Conservation (phyloP, 2,329 filamentous ascomycete genomes). For the Leptographium procerum region DNA sequence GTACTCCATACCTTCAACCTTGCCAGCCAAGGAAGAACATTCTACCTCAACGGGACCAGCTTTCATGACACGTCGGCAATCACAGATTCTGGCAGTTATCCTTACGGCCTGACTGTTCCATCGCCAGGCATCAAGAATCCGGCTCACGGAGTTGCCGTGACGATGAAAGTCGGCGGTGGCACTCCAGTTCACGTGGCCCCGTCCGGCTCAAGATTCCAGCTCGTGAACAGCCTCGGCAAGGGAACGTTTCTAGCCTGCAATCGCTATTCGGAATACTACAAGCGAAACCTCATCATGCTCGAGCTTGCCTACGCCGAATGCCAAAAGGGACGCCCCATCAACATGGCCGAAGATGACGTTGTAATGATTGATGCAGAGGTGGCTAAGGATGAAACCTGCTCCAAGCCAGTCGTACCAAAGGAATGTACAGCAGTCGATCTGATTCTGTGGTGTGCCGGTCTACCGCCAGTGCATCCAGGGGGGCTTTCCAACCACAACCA, state of each 20-base stretch:
- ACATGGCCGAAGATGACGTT: slow-evolving; percentile 3
- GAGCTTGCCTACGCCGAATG: slow-evolving; percentile 22
- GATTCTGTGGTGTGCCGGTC: slow-evolving; percentile 29
- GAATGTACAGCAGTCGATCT: slow-evolving; percentile 31
- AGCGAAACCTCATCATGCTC: slow-evolving; percentile 24
- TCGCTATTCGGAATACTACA: slow-evolving; percentile 29
- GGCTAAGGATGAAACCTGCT: not conserved
- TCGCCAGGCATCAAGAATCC: not conserved
- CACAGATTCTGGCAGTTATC: slow-evolving; percentile 26
- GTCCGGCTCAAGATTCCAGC: not conserved
- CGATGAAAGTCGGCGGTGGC: slow-evolving; percentile 25
- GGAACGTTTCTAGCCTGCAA: slow-evolving; percentile 32
- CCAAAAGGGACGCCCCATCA: not conserved
- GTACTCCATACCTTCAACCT: slow-evolving; percentile 18
- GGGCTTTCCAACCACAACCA: slow-evolving; percentile 28
- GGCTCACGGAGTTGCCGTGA: slow-evolving; percentile 17
- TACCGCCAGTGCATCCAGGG: slow-evolving; percentile 18
- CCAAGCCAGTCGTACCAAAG: slow-evolving; percentile 18
- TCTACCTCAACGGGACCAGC: slow-evolving; percentile 37
- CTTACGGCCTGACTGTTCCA: slow-evolving; percentile 25
- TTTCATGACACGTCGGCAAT: slow-evolving; percentile 22
- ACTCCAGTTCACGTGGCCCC: slow-evolving; percentile 4
- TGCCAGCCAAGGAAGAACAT: slow-evolving; percentile 20
- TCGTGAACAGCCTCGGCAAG: slow-evolving; percentile 9
- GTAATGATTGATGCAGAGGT: not conserved